Conservation (phyloP, 768 basidiomycete species). For the Podaxis sp. region DNA sequence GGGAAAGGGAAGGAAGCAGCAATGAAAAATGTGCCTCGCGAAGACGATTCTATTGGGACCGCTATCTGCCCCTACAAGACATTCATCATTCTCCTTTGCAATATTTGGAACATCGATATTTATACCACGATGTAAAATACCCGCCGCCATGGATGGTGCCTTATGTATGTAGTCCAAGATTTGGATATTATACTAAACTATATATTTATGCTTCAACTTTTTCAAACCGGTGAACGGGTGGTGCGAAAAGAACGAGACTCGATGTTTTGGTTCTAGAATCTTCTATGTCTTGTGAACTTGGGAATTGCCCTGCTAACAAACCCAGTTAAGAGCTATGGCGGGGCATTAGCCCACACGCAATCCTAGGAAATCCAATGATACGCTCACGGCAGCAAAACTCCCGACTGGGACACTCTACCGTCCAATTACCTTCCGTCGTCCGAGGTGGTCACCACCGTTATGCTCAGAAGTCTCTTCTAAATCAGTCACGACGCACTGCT, state of each 20-base stretch:
- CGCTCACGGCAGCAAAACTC: too few species aligned
- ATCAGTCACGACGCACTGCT: too few species aligned
- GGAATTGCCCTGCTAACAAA: too few species aligned
- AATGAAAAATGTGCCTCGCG: not conserved
- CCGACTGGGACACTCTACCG: too few species aligned
- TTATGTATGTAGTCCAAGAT: slow-evolving; percentile 3
- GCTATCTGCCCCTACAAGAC: not conserved
- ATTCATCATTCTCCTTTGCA: not conserved
- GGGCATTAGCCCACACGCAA: too few species aligned
- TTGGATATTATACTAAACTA: not conserved
- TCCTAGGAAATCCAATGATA: too few species aligned
- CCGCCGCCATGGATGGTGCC: not conserved
- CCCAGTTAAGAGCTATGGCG: too few species aligned
- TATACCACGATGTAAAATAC: slow-evolving; percentile 3
- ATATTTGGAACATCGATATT: not conserved
- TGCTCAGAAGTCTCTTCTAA: too few species aligned
- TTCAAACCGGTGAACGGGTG: too few species aligned
- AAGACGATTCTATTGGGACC: not conserved
- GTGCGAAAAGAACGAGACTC: not conserved
- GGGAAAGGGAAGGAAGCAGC: slow-evolving; percentile 2
- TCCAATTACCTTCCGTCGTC: too few species aligned
- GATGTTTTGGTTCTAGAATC: not conserved
- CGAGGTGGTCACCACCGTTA: too few species aligned
- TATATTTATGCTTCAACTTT: not conserved
- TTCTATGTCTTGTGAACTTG: too few species aligned